Percentiles rank a stretch among this genome's conserved stretches.
Conservation (phyloP, 208 protist genomes). For the Borovskyia barvae region DNA sequence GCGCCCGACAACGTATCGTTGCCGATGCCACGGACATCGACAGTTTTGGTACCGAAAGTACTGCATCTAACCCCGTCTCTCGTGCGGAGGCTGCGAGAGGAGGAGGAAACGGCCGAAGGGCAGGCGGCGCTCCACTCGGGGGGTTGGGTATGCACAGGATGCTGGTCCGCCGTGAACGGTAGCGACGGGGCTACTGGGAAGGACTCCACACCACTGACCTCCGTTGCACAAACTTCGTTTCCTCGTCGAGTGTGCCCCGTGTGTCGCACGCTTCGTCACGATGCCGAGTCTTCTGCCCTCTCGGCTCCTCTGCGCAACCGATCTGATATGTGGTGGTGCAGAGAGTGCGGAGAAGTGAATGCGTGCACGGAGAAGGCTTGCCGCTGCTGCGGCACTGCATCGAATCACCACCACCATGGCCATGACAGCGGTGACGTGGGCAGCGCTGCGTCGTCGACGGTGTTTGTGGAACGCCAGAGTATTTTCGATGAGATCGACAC, state of each 20-base stretch:
- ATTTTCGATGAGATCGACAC: slow-evolving; percentile 39
- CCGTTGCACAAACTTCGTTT: background rate
- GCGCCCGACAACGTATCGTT: background rate
- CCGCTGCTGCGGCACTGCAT: slow-evolving; percentile 33
- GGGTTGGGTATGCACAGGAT: slow-evolving; percentile 59
- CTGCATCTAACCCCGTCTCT: background rate
- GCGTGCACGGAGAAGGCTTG: slow-evolving; percentile 16
- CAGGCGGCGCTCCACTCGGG: slow-evolving; percentile 30
- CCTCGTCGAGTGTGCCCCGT: slow-evolving; percentile 48
- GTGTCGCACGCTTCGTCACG: slow-evolving; percentile 60
- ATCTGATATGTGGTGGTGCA: slow-evolving; percentile 36
- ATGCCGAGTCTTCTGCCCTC: slow-evolving; percentile 13
- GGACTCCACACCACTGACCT: too few relatives aligned
- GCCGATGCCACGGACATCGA: background rate
- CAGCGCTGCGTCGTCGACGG: background rate
- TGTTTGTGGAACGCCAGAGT: slow-evolving; percentile 12
- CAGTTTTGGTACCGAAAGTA: background rate
- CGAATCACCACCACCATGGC: background rate
- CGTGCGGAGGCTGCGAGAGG: slow-evolving; percentile 9
- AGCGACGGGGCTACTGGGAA: too few relatives aligned
- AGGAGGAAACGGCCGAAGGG: slow-evolving; percentile 24
- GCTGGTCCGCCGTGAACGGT: slow-evolving; percentile 28
- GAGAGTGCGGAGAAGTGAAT: slow-evolving; percentile 52
- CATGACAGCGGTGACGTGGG: background rate
- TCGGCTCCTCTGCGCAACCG: slow-evolving; percentile 11